Base-by-base conservation (phyloP, 2,329 filamentous ascomycete genomes). In the Lachnellula subtilissima region DNA sequence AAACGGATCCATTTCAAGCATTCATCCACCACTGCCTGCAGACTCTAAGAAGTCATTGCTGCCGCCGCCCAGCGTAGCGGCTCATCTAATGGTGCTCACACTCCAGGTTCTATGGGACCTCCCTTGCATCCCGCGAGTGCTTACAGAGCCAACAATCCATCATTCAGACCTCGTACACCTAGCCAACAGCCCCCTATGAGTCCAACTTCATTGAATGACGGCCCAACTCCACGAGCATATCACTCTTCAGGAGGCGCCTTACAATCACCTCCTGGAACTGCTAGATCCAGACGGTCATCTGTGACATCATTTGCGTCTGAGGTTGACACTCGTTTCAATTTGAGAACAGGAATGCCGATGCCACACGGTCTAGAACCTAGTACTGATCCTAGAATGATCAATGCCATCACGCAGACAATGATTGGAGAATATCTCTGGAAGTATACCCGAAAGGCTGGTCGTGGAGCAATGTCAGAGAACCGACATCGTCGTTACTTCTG, bases 391-490 rank as follows among this genome's bases (percentile, higher is more conserved):
- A 89, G 93, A 65, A 97, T 99, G 91, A 97, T 99, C 64, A 91
- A 97, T 75, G 94, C 94, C 49, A 97, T 99, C 63, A 99, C 94
- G 2, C 93, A 99, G 73, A 97, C 94, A 17, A 99, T 99, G 94
- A 97, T 99, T 69, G 94, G 94, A 54, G 94, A 99, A 72, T 97
- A 93, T 72, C 79, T 99, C 42, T 99, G 94, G 94, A 99, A 99
- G 72, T 99, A 99, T 74, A 99, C 94, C 0, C 88, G 94, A 67
- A 96, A 94, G 76, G 81, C 92, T 57, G 92, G 91, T n/a, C 87
- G 93, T 23, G 88, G 86, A 53, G 89, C 91, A 61, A 85, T 96
- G 74, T 97, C 92, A 0, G 88, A 86, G 65, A 96, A 92, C 54
- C 84, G 94, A 52, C 94, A 99, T 73, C 85, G 90, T 59, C 86